Evolutionary conservation across 78 protist species (phyloP).

Genomic region (Pigoraptor vietnamica): DNA sequence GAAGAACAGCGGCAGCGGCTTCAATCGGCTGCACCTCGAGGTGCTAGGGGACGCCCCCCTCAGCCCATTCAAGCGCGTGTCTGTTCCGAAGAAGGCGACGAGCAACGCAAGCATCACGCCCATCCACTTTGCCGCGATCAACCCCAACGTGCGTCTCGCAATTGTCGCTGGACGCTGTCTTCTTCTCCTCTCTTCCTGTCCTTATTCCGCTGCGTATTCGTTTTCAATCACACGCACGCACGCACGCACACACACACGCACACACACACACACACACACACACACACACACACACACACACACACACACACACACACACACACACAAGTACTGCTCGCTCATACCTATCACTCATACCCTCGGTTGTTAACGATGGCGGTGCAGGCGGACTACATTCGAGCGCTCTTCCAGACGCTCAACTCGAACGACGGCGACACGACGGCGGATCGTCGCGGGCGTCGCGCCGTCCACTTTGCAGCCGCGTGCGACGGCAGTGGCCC

Average conservation of each 20-base stretch:
- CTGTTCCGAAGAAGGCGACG: neutral
- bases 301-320: too few species aligned
- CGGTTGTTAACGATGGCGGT: too few species aligned
- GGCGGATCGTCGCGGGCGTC: neutral
- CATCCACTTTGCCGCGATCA: neutral
- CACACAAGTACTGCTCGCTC: too few species aligned
- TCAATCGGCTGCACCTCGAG: neutral
- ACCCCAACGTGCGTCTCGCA: neutral
- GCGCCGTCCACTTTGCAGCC: conserved; percentile 17
- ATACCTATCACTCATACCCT: too few species aligned
- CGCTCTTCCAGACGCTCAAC: neutral
- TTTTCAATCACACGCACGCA: too few species aligned
- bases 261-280: too few species aligned
- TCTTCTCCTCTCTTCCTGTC: neutral
- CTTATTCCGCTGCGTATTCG: too few species aligned
- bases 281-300: too few species aligned
- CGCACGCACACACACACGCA: too few species aligned
- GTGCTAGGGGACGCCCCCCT: neutral
- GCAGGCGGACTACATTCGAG: neutral
- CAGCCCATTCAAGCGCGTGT: neutral
- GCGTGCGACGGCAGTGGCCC: neutral
- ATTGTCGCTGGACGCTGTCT: neutral
- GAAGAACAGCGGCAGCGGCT: neutral
- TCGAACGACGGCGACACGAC: neutral
- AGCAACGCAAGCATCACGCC: neutral